A percentile compares a stretch with the other conserved stretches of the same genome.
Evolutionary conservation across 495 filamentous ascomycete genomes (phyloP).

Genomic region (Penicilliopsis zonata): DNA sequence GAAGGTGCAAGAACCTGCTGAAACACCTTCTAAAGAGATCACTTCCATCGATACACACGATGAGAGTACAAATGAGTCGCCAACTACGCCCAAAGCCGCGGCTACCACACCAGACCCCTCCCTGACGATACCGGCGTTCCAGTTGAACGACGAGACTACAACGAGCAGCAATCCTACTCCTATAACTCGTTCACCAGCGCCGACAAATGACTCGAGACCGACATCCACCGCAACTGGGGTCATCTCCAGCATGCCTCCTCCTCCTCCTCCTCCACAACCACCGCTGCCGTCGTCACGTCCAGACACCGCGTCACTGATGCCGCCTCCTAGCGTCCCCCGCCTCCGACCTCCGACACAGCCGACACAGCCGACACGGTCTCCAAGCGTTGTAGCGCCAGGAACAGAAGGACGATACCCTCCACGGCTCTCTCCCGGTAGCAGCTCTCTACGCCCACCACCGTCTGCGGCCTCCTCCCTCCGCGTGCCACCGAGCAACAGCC

Average conservation of each 20-base stretch:
- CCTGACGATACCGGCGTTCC: conserved; percentile 22
- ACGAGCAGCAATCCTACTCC: conserved; percentile 3
- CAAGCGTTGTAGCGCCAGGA: conserved; percentile 8
- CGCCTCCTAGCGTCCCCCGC: conserved; percentile 22
- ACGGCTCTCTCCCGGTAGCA: conserved; percentile 5
- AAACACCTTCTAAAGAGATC: too few relatives aligned
- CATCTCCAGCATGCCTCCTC: conserved; percentile 1
- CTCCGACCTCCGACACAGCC: conserved; percentile 13
- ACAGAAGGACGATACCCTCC: conserved; percentile 11
- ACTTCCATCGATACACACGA: conserved; percentile 4
- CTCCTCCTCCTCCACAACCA: conserved; percentile 6
- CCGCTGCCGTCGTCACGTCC: conserved; percentile 7
- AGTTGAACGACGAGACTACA: conserved; percentile 10
- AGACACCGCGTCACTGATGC: conserved; percentile 21
- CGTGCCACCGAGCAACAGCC: conserved; percentile 18
- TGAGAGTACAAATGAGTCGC: conserved; percentile 16
- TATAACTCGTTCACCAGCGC: conserved; percentile 4
- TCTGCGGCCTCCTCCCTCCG: conserved; percentile 24
- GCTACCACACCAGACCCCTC: conserved; percentile 15
- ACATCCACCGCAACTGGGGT: neutral
- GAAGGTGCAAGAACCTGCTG: too few relatives aligned
- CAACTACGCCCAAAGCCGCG: conserved; percentile 38
- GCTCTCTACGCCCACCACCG: conserved; percentile 15
- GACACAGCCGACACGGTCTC: conserved; percentile 6
- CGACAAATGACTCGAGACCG: conserved; percentile 5